Percentiles rank a stretch among this genome's conserved stretches.
phyloP scores from a whole-genome alignment of 345 rosid genomes.

The Cardamine resedifolia region DNA sequence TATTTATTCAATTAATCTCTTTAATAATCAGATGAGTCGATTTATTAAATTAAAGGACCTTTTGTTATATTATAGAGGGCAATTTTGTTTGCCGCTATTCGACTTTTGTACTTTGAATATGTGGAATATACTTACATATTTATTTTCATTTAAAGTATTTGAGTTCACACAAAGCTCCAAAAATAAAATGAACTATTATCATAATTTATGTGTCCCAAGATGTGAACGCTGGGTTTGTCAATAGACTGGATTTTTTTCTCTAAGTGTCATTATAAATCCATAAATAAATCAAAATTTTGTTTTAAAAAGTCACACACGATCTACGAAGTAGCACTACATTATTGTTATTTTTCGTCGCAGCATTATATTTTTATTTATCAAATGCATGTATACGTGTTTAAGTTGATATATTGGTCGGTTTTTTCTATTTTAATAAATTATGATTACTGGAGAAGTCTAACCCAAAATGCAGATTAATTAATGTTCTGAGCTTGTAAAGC shows the following conservation, averaged over 20 bases:
- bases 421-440: too few relatives aligned
- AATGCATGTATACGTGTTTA: not conserved
- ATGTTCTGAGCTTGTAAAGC: not conserved
- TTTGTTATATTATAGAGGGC: not conserved
- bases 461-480: not conserved
- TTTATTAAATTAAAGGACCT: not conserved
- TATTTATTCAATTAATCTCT: not conserved
- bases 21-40: not conserved
- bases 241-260: not conserved
- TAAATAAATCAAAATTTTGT: not conserved
- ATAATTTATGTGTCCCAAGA: not conserved
- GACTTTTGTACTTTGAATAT: not conserved
- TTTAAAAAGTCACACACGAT: not conserved
- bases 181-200: not conserved
- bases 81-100: not conserved
- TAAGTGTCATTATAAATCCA: not conserved
- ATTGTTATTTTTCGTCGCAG: not conserved
- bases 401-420: not conserved
- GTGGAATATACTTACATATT: constrained; percentile 1
- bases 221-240: constrained; percentile 17
- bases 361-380: too few relatives aligned
- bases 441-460: not conserved
- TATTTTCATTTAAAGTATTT: not conserved
- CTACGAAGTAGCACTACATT: not conserved
- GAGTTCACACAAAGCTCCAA: constrained; percentile 6